Evolutionary conservation across 768 basidiomycete genomes (phyloP).

Genomic region (Termitomyces sp.): DNA sequence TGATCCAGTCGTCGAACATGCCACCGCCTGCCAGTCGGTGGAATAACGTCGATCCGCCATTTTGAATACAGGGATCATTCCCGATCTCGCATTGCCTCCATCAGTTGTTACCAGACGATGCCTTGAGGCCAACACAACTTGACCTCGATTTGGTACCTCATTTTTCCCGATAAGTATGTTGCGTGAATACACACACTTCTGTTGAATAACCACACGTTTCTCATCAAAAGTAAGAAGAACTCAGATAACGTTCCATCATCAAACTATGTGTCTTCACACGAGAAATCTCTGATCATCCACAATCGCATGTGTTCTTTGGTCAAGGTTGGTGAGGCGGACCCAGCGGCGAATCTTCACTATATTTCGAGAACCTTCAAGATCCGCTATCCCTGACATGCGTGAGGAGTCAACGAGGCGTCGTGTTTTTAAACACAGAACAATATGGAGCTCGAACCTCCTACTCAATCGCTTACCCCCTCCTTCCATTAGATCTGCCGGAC

Average conservation of each 20-base stretch:
- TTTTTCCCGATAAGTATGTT: not conserved
- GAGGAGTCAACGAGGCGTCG: slow-evolving; percentile 16
- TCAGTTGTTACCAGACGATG: not conserved
- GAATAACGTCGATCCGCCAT: not conserved
- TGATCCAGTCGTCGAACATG: not conserved
- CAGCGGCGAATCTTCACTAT: not conserved
- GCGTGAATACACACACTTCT: not conserved
- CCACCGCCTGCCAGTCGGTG: slow-evolving; percentile 13
- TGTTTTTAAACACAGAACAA: slow-evolving; percentile 8
- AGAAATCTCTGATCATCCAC: not conserved
- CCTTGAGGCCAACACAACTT: not conserved
- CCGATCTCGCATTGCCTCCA: not conserved
- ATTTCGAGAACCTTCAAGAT: not conserved
- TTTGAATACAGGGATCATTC: not conserved
- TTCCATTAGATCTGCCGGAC: not conserved
- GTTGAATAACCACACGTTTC: not conserved
- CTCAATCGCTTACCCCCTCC: not conserved
- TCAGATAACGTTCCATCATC: not conserved
- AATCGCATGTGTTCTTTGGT: not conserved
- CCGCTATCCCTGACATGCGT: slow-evolving; percentile 4
- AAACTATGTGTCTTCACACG: not conserved
- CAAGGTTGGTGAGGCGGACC: not conserved
- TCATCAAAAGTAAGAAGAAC: not conserved
- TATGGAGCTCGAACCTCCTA: not conserved
- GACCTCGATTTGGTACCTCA: not conserved